phyloP scores from a whole-genome alignment of 2,329 filamentous ascomycete genomes.

The Neonectria hederae region DNA sequence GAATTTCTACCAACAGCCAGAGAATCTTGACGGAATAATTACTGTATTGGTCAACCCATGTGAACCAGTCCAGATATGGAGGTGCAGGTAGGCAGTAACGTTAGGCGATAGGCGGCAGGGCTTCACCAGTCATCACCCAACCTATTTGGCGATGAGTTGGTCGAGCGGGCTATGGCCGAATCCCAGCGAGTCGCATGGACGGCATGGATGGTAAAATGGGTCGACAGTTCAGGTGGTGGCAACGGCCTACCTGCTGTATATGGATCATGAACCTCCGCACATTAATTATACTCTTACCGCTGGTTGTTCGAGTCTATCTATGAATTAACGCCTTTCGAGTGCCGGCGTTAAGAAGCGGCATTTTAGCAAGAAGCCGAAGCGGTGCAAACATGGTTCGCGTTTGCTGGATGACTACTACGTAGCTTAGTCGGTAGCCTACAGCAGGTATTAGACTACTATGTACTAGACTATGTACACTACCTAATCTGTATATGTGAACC shows the following conservation, averaged over 20 bases:
- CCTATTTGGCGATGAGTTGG: neutral
- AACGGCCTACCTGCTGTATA: neutral
- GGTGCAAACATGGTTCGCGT: neutral
- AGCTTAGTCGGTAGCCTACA: neutral
- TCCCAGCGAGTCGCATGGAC: neutral
- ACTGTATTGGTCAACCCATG: neutral
- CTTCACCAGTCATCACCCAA: neutral
- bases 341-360: conserved; percentile 10
- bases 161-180: neutral
- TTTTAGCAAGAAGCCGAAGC: neutral
- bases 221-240: neutral
- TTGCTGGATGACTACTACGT: neutral
- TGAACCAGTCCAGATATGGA: neutral
- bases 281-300: neutral
- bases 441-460: neutral
- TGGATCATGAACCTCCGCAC: neutral
- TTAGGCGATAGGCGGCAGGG: neutral
- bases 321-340: neutral
- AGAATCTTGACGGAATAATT: neutral
- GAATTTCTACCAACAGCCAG: neutral
- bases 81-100: neutral
- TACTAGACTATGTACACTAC: no score
- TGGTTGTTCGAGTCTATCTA: neutral
- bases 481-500: neutral
- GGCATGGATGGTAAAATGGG: conserved; percentile 2